Conservation (phyloP, 2,329 filamentous ascomycete genomes). For the Immersiporthe knoxdaviesiana region DNA sequence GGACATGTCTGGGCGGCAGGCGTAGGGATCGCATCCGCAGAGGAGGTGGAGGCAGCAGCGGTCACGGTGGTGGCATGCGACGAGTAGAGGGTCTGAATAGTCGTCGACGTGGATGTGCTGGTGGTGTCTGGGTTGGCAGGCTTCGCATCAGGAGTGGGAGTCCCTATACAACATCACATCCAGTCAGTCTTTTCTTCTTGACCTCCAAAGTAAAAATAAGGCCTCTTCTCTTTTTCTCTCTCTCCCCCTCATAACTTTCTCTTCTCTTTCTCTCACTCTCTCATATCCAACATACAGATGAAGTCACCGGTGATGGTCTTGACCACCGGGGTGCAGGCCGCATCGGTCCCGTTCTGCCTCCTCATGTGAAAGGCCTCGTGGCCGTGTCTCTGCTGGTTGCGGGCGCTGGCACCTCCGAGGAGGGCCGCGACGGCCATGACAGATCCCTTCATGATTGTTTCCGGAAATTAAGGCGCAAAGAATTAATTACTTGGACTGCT, state of each 20-base stretch:
- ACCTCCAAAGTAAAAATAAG: no score
- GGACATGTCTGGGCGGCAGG: conserved; percentile 58
- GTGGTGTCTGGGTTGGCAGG: conserved; percentile 31
- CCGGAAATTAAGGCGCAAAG: conserved; percentile 33
- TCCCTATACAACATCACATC: conserved; percentile 14
- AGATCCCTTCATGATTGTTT: conserved; percentile 69
- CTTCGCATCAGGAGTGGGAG: conserved; percentile 28
- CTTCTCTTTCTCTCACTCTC: neutral
- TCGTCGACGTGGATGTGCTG: conserved; percentile 35
- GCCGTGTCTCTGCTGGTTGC: conserved; percentile 59
- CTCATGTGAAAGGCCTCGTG: conserved; percentile 62
- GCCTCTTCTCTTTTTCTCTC: neutral
- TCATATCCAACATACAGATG: conserved; percentile 53
- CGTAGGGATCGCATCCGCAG: conserved; percentile 53
- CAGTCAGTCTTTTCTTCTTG: conserved; percentile 11
- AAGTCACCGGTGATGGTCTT: conserved; percentile 70
- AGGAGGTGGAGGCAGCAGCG: conserved; percentile 46
- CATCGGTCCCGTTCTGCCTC: conserved; percentile 48
- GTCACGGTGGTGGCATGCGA: conserved; percentile 41
- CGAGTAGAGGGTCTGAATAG: conserved; percentile 30
- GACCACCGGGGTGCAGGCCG: conserved; percentile 74
- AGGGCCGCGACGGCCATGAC: conserved; percentile 66
- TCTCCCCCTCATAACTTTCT: neutral
- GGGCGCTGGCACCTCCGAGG: conserved; percentile 59
- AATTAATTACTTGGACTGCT: conserved; percentile 6